Percentiles rank a stretch among this genome's conserved stretches.
phyloP scores from a whole-genome alignment of 2,329 filamentous ascomycete species.

The Pseudocercospora fijiensis region DNA sequence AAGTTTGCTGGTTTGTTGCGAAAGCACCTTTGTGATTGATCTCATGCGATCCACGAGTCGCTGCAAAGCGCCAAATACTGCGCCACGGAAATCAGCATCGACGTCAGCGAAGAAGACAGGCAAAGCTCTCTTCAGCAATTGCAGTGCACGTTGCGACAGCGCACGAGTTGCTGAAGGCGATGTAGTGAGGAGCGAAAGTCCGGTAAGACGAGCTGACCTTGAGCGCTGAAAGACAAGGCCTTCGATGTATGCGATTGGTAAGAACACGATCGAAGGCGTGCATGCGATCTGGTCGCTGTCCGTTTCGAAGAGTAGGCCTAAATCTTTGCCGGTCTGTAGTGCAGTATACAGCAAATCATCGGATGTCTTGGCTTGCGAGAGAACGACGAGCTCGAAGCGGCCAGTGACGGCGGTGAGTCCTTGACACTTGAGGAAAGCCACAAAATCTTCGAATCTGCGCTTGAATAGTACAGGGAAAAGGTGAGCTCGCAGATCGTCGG shows the following conservation, averaged over 20 bases:
- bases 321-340: conserved; percentile 48
- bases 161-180: conserved; percentile 73
- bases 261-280: conserved; percentile 49
- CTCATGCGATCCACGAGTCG: conserved; percentile 75
- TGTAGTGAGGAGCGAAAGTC: conserved; percentile 74
- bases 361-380: conserved; percentile 13
- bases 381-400: not conserved
- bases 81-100: conserved; percentile 81
- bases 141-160: conserved; percentile 62
- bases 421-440: conserved; percentile 43
- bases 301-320: conserved; percentile 46
- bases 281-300: conserved; percentile 21
- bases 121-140: conserved; percentile 64
- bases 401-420: conserved; percentile 34
- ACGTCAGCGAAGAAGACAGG: conserved; percentile 75
- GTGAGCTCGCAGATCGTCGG: conserved; percentile 45
- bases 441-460: conserved; percentile 42
- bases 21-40: conserved; percentile 60
- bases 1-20: conserved; percentile 20
- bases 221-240: conserved; percentile 41
- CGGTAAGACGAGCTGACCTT: conserved; percentile 66
- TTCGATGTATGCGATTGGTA: conserved; percentile 49
- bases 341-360: conserved; percentile 38
- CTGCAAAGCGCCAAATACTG: conserved; percentile 71
- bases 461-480: conserved; percentile 51